Percentiles rank a stretch among this genome's conserved stretches.
These are phyloP conservation scores for Eragrostis curvula DNA, from an alignment of 176 grass and related monocot genomes.

Conservation along the genomic window DNA sequence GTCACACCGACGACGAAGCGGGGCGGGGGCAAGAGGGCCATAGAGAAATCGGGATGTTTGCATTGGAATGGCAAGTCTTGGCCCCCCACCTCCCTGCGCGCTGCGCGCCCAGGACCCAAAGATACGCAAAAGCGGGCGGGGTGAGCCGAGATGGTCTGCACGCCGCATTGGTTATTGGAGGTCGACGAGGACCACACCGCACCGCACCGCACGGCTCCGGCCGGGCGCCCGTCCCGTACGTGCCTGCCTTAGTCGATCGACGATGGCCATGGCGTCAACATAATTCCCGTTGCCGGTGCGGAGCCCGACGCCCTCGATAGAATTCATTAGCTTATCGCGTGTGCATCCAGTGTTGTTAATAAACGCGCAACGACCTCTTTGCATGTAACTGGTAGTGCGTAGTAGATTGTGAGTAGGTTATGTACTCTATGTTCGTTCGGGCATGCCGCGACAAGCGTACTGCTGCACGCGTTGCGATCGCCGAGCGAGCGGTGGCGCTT, in stretches of 20 bases:
- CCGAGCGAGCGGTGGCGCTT: background rate
- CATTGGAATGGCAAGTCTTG: background rate
- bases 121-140: background rate
- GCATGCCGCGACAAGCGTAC: background rate
- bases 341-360: background rate
- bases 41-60: background rate
- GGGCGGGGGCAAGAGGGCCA: background rate
- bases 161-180: background rate
- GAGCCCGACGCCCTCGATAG: background rate
- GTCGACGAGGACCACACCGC: background rate
- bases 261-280: background rate
- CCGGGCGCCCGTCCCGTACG: background rate
- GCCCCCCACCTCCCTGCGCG: background rate
- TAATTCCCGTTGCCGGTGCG: background rate
- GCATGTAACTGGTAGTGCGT: background rate
- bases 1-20: conserved; percentile 10
- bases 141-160: background rate
- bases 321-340: conserved; percentile 10
- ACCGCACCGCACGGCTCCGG: background rate
- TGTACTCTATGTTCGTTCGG: background rate
- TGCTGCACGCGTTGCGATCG: background rate
- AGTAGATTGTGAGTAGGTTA: too few species aligned
- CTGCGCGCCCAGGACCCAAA: background rate
- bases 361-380: background rate
- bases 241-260: background rate